Percentiles rank a stretch among this genome's conserved stretches.
phyloP scores from a whole-genome alignment of 805 yeast genomes.

The Yarrowia bubula region DNA sequence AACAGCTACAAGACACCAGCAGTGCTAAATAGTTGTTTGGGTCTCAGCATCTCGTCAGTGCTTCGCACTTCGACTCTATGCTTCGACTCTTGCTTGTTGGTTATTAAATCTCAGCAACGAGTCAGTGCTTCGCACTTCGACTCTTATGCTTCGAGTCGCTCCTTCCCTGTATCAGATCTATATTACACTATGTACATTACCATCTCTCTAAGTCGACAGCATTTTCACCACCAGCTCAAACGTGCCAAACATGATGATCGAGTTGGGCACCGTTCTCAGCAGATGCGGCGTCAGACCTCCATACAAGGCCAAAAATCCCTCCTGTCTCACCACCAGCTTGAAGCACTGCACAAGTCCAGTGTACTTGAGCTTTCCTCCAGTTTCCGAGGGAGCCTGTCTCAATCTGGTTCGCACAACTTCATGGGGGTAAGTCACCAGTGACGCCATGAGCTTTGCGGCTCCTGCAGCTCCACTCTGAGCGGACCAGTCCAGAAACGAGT shows the following conservation, averaged over 20 bases:
- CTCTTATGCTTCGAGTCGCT: too few relatives aligned
- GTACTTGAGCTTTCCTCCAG: conserved; percentile 79
- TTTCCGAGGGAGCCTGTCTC: conserved; percentile 81
- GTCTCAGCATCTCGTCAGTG: too few relatives aligned
- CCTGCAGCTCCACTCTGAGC: conserved; percentile 98
- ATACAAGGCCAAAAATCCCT: conserved; percentile 89
- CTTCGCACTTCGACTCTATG: too few relatives aligned
- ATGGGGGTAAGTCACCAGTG: conserved; percentile 91
- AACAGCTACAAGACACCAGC: too few relatives aligned
- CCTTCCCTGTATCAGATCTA: neutral
- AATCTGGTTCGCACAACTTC: conserved; percentile 94
- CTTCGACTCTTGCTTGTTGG: too few relatives aligned
- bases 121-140: too few relatives aligned
- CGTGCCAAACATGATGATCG: conserved; percentile 98
- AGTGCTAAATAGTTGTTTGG: too few relatives aligned
- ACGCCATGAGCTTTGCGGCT: conserved; percentile 89
- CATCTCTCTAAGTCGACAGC: conserved; percentile 34
- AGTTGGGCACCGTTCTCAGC: conserved; percentile 94
- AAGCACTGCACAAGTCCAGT: conserved; percentile 88
- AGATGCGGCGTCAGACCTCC: conserved; percentile 98
- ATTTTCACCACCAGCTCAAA: conserved; percentile 82
- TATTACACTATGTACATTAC: conserved; percentile 20
- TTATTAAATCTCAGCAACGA: too few relatives aligned
- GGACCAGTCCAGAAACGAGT: conserved; percentile 79
- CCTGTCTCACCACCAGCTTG: conserved; percentile 80